These are phyloP conservation scores for Penicillium brasilianum DNA, from an alignment of 2,329 filamentous ascomycete genomes.

Conservation along the genomic window DNA sequence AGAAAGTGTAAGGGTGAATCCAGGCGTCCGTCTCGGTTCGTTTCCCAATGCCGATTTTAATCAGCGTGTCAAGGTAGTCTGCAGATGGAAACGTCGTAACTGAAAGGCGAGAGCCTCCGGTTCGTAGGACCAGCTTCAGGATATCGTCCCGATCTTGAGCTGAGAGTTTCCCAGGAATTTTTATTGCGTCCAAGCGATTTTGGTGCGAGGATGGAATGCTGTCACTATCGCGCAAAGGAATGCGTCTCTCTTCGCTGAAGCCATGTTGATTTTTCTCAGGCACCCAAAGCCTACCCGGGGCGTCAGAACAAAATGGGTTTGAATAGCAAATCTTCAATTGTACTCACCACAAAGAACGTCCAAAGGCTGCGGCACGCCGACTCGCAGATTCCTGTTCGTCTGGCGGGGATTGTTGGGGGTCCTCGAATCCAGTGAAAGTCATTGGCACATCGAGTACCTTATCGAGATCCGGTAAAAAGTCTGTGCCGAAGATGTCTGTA, in stretches of 20 bases:
- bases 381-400: conserved; percentile 21
- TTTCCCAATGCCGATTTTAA: conserved; percentile 25
- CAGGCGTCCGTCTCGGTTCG: conserved; percentile 23
- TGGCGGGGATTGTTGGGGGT: conserved; percentile 3
- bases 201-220: conserved; percentile 17
- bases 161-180: conserved; percentile 20
- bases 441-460: conserved; percentile 13
- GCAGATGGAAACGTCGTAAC: conserved; percentile 22
- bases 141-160: conserved; percentile 20
- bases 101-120: conserved; percentile 19
- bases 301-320: not conserved
- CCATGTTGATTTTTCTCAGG: conserved; percentile 26
- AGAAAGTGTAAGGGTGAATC: conserved; percentile 24
- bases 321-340: not conserved
- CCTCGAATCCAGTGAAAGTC: conserved; percentile 7
- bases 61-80: conserved; percentile 25
- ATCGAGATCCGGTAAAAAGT: conserved; percentile 24
- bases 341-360: conserved; percentile 20
- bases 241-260: conserved; percentile 21
- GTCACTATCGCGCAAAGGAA: conserved; percentile 22
- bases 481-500: conserved; percentile 21
- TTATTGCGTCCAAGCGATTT: conserved; percentile 15
- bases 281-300: conserved; percentile 15
- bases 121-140: conserved; percentile 21
- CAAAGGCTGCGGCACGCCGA: conserved; percentile 23